These are phyloP conservation scores for Geotrichum citri-aurantii DNA, from an alignment of 1,139 yeast species.

Conservation along the genomic window DNA sequence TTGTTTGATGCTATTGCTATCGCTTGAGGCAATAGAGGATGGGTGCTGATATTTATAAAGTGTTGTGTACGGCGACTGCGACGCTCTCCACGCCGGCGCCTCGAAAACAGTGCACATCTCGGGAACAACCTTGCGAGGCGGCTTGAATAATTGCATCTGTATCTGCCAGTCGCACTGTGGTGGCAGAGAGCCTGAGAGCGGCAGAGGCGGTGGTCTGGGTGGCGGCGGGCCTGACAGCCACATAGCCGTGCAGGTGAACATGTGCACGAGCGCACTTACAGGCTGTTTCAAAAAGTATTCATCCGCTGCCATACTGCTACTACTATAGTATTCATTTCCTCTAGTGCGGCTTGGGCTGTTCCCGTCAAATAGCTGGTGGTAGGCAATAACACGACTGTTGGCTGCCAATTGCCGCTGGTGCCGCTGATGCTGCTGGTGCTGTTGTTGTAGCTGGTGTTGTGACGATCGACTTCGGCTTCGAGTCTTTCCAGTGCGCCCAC, in stretches of 20 bases:
- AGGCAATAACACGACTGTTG: neutral
- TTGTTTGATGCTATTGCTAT: neutral
- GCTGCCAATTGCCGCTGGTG: neutral
- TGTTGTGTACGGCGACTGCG: neutral
- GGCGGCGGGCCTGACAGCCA: slow-evolving; percentile 12
- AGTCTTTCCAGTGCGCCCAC: neutral
- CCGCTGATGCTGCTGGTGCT: neutral
- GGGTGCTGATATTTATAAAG: neutral
- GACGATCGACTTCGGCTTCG: neutral
- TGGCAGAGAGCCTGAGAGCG: neutral
- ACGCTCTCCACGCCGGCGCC: neutral
- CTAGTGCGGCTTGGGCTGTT: neutral
- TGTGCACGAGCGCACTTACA: slow-evolving; percentile 26
- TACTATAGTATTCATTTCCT: neutral
- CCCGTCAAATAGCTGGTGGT: neutral
- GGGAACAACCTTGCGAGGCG: neutral
- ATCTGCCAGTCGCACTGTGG: neutral
- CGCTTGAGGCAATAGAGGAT: neutral
- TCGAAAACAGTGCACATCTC: slow-evolving; percentile 5
- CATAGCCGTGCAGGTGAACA: slow-evolving; percentile 25
- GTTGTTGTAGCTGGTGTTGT: neutral
- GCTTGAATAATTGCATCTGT: neutral
- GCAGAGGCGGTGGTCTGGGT: slow-evolving; percentile 12
- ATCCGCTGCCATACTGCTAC: neutral
- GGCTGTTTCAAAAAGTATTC: slow-evolving; percentile 12